Evolutionary conservation across 176 grass and related monocot species (phyloP).

Genomic region (Avena insularis): DNA sequence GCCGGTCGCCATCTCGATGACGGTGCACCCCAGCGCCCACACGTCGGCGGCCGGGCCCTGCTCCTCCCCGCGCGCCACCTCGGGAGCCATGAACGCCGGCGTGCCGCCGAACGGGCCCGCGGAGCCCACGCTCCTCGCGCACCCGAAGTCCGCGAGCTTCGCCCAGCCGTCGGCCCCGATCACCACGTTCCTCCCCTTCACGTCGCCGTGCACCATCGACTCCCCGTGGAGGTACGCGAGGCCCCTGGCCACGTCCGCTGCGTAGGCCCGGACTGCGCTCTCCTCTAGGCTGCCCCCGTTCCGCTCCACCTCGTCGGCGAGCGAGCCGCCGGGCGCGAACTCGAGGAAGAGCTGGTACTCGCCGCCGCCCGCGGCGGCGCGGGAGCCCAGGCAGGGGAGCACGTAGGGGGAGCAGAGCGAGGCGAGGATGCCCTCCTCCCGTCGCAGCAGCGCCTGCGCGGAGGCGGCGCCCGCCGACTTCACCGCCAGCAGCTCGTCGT

Average conservation of each 20-base stretch:
- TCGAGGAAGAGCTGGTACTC: constrained; percentile 67
- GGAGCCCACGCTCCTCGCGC: constrained; percentile 34
- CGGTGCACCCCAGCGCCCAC: constrained; percentile 78
- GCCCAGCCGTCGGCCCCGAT: constrained; percentile 64
- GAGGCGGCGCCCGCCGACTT: constrained; percentile 58
- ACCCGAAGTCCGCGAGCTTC: constrained; percentile 88
- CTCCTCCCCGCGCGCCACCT: constrained; percentile 84
- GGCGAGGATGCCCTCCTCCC: constrained; percentile 67
- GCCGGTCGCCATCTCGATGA: constrained; percentile 85
- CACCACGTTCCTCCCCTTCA: constrained; percentile 81
- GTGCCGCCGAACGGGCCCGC: constrained; percentile 59
- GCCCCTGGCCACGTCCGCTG: constrained; percentile 59
- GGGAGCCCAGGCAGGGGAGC: constrained; percentile 66
- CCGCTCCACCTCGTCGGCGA: constrained; percentile 59
- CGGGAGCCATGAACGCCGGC: constrained; percentile 93
- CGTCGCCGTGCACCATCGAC: constrained; percentile 66
- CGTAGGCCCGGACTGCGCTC: constrained; percentile 40
- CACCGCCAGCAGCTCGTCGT: constrained; percentile 60
- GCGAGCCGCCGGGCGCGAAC: constrained; percentile 83
- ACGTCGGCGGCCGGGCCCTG: constrained; percentile 72
- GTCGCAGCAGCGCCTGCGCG: constrained; percentile 47
- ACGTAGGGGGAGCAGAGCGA: constrained; percentile 66
- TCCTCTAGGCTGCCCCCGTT: constrained; percentile 58
- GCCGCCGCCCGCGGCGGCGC: background rate
- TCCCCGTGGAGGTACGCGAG: constrained; percentile 72